Evolutionary conservation across 139 green algal species (phyloP).

Genomic region (Deuterostichococcus epilithicus): DNA sequence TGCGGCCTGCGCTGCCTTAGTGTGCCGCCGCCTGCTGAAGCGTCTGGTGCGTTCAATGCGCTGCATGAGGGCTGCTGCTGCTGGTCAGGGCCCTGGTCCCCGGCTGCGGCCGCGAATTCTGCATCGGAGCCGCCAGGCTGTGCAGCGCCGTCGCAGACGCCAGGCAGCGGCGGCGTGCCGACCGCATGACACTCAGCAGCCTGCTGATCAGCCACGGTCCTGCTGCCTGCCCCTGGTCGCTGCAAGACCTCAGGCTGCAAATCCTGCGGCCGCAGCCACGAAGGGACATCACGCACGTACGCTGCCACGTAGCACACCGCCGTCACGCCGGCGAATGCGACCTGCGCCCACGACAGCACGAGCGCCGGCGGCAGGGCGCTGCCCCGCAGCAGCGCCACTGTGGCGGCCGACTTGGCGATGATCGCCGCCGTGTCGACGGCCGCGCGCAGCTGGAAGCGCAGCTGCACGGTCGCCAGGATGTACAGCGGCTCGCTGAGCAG

Average conservation of each 20-base stretch:
- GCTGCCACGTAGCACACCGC: constrained; percentile 34
- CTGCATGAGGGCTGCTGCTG: too few relatives aligned
- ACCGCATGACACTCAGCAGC: too few relatives aligned
- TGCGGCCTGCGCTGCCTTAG: not conserved
- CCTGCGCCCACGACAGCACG: constrained; percentile 55
- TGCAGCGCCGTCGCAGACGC: too few relatives aligned
- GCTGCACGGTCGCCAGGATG: constrained; percentile 53
- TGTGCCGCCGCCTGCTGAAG: too few relatives aligned
- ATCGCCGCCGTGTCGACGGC: constrained; percentile 53
- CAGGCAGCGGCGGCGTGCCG: too few relatives aligned
- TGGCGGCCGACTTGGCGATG: constrained; percentile 44
- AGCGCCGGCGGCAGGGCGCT: constrained; percentile 24
- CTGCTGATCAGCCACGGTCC: too few relatives aligned
- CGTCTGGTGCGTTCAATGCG: too few relatives aligned
- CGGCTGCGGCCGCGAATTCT: too few relatives aligned
- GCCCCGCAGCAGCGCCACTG: constrained; percentile 43
- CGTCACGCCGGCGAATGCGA: constrained; percentile 45
- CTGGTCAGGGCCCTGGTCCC: too few relatives aligned
- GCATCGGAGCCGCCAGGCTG: too few relatives aligned
- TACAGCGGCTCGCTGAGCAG: constrained; percentile 70
- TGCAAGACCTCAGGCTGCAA: too few relatives aligned
- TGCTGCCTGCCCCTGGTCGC: too few relatives aligned
- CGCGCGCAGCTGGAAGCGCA: constrained; percentile 60
- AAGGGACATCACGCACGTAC: not conserved
- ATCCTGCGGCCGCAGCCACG: not conserved